Conservation (phyloP, 1,139 yeast species). For the Hanseniaspora uvarum region DNA sequence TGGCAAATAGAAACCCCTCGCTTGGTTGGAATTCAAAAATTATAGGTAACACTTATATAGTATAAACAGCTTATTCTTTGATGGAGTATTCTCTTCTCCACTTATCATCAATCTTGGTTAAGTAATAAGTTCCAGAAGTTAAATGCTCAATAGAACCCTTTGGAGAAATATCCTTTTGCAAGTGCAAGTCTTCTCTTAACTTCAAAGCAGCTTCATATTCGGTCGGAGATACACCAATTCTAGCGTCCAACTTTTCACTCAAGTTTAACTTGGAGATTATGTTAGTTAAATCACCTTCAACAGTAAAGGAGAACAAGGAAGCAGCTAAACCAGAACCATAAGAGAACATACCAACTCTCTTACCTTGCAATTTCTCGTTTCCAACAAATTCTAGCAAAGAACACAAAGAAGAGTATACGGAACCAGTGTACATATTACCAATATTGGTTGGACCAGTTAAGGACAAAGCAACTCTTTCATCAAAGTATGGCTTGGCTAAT, state of each 20-base stretch:
- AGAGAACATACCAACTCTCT: conserved; percentile 86
- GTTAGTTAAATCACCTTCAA: conserved; percentile 68
- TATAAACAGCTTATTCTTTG: conserved; percentile 37
- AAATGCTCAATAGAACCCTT: conserved; percentile 65
- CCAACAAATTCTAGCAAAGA: conserved; percentile 73
- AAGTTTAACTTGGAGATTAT: conserved; percentile 60
- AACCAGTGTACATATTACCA: conserved; percentile 97
- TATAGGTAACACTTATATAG: not conserved
- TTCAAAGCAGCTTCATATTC: conserved; percentile 73
- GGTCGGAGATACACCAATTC: conserved; percentile 61
- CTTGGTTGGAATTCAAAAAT: not conserved
- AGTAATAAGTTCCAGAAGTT: conserved; percentile 70
- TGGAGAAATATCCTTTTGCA: conserved; percentile 65
- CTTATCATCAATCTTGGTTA: conserved; percentile 75
- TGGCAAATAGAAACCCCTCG: too few relatives aligned
- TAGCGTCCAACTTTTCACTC: conserved; percentile 56
- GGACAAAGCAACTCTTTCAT: conserved; percentile 68
- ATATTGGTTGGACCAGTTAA: conserved; percentile 87
- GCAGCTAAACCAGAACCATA: conserved; percentile 98
- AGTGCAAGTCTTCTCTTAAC: conserved; percentile 79
- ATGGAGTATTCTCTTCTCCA: conserved; percentile 71
- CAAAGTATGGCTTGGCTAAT: conserved; percentile 61
- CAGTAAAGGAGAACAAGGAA: conserved; percentile 67
- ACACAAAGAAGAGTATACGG: conserved; percentile 77
- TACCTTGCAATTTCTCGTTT: conserved; percentile 59